A percentile compares a stretch with the other conserved stretches of the same genome.
Conservation (phyloP, 2,329 filamentous ascomycete species). For the Phialophora tarda region DNA sequence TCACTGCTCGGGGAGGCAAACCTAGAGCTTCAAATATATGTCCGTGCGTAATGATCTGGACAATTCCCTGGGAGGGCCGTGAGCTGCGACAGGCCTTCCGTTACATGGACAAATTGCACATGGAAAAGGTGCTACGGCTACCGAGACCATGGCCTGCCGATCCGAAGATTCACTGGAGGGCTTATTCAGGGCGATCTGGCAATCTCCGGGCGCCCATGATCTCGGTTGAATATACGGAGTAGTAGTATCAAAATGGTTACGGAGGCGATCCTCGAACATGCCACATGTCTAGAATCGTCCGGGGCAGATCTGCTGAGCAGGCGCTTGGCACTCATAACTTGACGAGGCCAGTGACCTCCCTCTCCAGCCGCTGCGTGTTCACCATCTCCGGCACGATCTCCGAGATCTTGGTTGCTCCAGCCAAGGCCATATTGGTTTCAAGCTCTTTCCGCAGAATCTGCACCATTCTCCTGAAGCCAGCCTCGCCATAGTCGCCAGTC, state of each 20-base stretch:
- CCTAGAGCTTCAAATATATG: neutral
- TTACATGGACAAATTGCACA: neutral
- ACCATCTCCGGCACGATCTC: constrained; percentile 44
- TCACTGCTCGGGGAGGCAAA: neutral
- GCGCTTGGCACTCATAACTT: constrained; percentile 38
- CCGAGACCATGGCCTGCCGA: neutral
- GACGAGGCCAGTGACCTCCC: constrained; percentile 43
- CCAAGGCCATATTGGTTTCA: constrained; percentile 46
- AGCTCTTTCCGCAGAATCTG: constrained; percentile 45
- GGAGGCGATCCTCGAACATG: neutral
- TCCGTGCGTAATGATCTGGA: neutral
- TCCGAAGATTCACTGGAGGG: neutral
- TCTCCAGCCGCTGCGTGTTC: constrained; percentile 44
- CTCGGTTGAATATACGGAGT: neutral
- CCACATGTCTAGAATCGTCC: neutral
- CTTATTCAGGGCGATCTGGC: neutral
- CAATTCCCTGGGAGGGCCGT: neutral
- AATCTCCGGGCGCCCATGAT: constrained; percentile 2
- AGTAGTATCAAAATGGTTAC: neutral
- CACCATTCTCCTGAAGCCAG: constrained; percentile 56
- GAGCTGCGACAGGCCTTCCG: neutral
- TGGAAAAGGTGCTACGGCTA: neutral
- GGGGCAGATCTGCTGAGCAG: neutral
- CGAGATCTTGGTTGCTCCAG: constrained; percentile 42
- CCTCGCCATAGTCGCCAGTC: constrained; percentile 54